These are phyloP conservation scores for Rheum nobile DNA, from an alignment of 148 eudicot genomes.

Conservation along the genomic window DNA sequence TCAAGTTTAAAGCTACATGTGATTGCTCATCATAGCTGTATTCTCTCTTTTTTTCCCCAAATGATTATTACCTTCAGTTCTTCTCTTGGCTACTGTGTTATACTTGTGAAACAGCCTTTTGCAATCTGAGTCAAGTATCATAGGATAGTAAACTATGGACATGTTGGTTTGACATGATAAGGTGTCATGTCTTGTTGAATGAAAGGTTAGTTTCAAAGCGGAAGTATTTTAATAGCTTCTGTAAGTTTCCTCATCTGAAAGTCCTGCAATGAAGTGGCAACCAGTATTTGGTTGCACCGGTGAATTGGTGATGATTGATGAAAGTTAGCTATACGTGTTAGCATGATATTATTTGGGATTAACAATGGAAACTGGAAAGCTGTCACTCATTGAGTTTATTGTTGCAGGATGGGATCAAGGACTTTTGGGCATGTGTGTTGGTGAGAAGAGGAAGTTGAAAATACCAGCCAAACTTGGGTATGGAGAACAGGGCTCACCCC, in stretches of 20 bases:
- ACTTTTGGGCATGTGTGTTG: constrained; percentile 86
- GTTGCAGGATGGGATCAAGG: constrained; percentile 98
- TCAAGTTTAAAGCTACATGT: neutral
- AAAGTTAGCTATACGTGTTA: neutral
- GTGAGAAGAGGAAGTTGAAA: constrained; percentile 94
- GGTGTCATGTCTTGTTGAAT: neutral
- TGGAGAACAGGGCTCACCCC: constrained; percentile 90
- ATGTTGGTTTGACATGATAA: neutral
- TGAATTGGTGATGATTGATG: neutral
- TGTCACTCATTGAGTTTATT: neutral
- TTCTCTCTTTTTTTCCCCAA: neutral
- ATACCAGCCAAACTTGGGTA: constrained; percentile 83
- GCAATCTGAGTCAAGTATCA: neutral
- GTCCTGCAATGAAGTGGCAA: neutral
- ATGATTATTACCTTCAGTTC: neutral
- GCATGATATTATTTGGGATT: neutral
- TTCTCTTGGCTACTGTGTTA: neutral
- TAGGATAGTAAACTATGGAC: neutral
- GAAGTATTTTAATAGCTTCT: neutral
- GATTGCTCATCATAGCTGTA: neutral
- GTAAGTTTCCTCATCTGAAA: neutral
- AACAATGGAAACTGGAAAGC: neutral
- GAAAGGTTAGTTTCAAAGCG: neutral
- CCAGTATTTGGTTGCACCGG: neutral
- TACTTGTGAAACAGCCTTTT: neutral